These are phyloP conservation scores for Madurella mycetomatis DNA, from an alignment of 2,329 filamentous ascomycete species.

Conservation along the genomic window DNA sequence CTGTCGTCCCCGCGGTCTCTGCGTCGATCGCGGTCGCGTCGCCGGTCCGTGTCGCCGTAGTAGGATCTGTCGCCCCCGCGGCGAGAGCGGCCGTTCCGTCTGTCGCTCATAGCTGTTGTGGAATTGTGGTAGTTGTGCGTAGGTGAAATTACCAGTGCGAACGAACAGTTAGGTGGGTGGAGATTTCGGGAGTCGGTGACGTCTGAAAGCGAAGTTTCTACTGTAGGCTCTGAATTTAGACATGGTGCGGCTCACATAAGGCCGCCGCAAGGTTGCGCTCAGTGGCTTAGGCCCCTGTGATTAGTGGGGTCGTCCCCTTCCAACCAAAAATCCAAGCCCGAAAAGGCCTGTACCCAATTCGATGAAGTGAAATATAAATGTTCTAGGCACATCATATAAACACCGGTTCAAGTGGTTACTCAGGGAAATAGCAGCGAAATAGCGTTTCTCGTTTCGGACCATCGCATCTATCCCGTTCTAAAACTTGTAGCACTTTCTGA, in stretches of 20 bases:
- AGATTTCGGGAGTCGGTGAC: not conserved
- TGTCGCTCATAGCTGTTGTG: conserved; percentile 13
- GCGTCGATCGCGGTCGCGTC: conserved; percentile 14
- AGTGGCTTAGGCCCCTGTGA: conserved; percentile 2
- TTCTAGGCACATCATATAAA: too few relatives aligned
- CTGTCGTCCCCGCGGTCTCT: conserved; percentile 10
- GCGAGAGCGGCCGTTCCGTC: conserved; percentile 17
- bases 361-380: too few relatives aligned
- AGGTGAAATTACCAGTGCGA: not conserved
- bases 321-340: not conserved
- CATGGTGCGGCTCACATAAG: not conserved
- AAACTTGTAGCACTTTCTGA: not conserved
- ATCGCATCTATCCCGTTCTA: too few relatives aligned
- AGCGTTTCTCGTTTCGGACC: too few relatives aligned
- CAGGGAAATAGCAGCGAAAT: too few relatives aligned
- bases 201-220: not conserved
- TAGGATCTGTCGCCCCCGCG: conserved; percentile 16
- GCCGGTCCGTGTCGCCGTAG: conserved; percentile 16
- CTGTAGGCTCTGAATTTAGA: not conserved
- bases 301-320: not conserved
- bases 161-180: not conserved
- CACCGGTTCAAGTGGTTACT: too few relatives aligned
- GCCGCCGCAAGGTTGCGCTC: not conserved
- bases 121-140: not conserved
- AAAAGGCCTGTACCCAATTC: too few relatives aligned